A percentile compares a stretch with the other conserved stretches of the same genome.
These are phyloP conservation scores for Carnegiea gigantea DNA, from an alignment of 179 eudicot species.

Conservation along the genomic window DNA sequence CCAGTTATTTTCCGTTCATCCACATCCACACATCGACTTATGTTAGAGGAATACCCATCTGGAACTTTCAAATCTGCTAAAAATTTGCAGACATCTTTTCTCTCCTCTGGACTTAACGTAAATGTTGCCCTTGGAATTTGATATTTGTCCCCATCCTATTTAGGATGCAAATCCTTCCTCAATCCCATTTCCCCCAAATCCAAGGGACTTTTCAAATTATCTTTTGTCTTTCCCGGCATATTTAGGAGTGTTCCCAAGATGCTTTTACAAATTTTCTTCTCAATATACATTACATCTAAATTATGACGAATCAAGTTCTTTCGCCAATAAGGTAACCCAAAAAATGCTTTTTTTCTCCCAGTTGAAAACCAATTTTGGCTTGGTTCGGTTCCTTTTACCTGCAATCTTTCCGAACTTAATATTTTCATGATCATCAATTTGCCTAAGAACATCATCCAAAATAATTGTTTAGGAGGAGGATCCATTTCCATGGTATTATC, in stretches of 20 bases:
- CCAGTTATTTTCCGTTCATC: neutral
- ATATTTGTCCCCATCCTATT: no score
- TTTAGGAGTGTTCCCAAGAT: neutral
- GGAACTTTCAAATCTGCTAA: neutral
- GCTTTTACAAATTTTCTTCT: slow-evolving; percentile 11
- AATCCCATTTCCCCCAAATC: no score
- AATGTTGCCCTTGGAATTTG: no score
- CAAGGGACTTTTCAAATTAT: slow-evolving; percentile 1
- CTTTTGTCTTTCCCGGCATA: slow-evolving; percentile 14
- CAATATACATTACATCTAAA: slow-evolving; percentile 6
- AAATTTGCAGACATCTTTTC: no score
- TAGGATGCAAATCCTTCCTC: no score
- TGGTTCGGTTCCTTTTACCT: no score
- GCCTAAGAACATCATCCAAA: neutral
- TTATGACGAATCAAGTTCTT: neutral
- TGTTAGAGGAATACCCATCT: slow-evolving; percentile 7
- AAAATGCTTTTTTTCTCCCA: neutral
- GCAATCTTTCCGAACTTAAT: neutral
- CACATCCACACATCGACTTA: neutral
- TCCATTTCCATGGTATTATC: no score
- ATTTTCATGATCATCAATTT: neutral
- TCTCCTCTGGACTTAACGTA: no score
- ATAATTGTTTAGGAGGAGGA: no score
- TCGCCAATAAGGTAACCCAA: neutral
- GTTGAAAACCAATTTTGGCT: neutral